Evolutionary conservation across 176 grass and related monocot genomes (phyloP).

Genomic region (Elymus sibiricus): DNA sequence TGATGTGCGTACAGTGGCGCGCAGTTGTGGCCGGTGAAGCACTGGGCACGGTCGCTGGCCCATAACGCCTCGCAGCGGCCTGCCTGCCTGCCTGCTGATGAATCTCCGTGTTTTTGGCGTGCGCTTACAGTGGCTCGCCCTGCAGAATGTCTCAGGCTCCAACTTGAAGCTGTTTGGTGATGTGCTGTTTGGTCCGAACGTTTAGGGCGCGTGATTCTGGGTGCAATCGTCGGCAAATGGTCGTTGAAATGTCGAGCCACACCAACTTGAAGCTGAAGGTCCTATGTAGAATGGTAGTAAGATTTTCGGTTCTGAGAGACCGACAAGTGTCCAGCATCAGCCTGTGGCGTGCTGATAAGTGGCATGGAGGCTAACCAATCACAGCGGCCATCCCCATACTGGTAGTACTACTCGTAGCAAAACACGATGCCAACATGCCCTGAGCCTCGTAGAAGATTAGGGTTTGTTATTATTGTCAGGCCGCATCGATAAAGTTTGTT

Average conservation of each 20-base stretch:
- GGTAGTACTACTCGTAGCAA: neutral
- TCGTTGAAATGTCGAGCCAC: neutral
- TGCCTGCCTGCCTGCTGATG: neutral
- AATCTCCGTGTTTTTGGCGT: neutral
- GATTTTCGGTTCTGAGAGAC: too few relatives aligned
- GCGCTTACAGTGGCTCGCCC: neutral
- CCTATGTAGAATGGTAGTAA: neutral
- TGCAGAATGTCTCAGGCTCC: neutral
- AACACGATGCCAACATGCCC: neutral
- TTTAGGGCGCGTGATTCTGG: neutral
- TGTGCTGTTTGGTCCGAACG: too few relatives aligned
- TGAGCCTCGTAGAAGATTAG: neutral
- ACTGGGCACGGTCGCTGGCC: neutral
- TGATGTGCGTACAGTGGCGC: neutral
- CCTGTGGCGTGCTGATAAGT: conserved; percentile 28
- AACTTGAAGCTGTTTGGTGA: too few relatives aligned
- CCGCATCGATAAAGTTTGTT: neutral
- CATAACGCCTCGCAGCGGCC: neutral
- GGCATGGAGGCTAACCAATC: neutral
- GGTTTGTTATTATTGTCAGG: neutral
- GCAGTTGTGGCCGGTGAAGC: neutral
- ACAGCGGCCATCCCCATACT: neutral
- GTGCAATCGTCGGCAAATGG: neutral
- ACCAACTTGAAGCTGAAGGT: neutral
- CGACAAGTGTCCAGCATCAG: conserved; percentile 25